These are phyloP conservation scores for Euphorbia pulcherrima DNA, from an alignment of 345 rosid genomes.

Conservation along the genomic window DNA sequence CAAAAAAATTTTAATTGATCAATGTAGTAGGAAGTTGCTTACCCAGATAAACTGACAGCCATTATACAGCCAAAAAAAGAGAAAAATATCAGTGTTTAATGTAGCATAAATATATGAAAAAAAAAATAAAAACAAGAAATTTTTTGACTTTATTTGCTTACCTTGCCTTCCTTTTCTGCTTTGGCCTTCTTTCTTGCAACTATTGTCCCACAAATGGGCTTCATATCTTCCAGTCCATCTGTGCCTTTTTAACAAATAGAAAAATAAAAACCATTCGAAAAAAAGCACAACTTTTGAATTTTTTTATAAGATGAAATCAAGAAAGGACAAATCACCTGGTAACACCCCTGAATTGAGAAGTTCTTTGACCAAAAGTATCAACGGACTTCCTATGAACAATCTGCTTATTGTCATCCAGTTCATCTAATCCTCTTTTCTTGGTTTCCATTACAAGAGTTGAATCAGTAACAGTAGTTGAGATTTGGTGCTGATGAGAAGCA, in stretches of 20 bases:
- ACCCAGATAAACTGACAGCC: slow-evolving; percentile 88
- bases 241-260: slow-evolving; percentile 45
- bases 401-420: slow-evolving; percentile 64
- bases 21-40: slow-evolving; percentile 29
- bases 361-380: slow-evolving; percentile 97
- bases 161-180: slow-evolving; percentile 98
- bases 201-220: slow-evolving; percentile 98
- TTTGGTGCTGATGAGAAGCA: too few species aligned
- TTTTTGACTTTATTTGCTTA: slow-evolving; percentile 4
- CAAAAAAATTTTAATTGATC: slow-evolving; percentile 1
- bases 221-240: slow-evolving; percentile 98
- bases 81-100: slow-evolving; percentile 24
- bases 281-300: neutral
- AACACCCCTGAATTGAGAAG: slow-evolving; percentile 96
- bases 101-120: slow-evolving; percentile 10
- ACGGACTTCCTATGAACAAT: slow-evolving; percentile 87
- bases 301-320: neutral
- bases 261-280: slow-evolving; percentile 13
- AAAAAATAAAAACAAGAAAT: too few species aligned
- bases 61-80: slow-evolving; percentile 26
- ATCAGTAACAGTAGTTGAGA: slow-evolving; percentile 46
- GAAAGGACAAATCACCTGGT: slow-evolving; percentile 56
- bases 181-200: slow-evolving; percentile 94
- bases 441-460: slow-evolving; percentile 53
- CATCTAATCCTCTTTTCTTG: slow-evolving; percentile 78